Conservation (phyloP, 2,329 filamentous ascomycete genomes). For the Scedosporium boydii region DNA sequence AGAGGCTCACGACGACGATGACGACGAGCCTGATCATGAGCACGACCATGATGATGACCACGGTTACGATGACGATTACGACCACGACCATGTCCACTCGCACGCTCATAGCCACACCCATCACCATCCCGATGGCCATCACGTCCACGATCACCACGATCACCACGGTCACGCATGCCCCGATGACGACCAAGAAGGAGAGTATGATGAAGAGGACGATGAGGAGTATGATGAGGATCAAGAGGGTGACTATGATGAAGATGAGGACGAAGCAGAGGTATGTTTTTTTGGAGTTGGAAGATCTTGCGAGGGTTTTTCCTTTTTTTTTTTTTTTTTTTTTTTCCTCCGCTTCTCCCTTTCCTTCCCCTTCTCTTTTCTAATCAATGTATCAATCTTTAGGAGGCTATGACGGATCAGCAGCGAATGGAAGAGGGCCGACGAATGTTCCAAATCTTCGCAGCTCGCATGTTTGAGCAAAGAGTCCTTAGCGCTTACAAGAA, state of each 20-base stretch:
- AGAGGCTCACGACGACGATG: slow-evolving; percentile 70
- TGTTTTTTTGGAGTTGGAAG: neutral
- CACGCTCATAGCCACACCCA: slow-evolving; percentile 59
- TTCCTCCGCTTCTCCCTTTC: too few relatives aligned
- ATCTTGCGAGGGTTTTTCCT: neutral
- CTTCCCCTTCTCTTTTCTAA: neutral
- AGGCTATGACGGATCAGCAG: slow-evolving; percentile 94
- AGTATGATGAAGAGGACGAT: slow-evolving; percentile 73
- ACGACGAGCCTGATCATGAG: slow-evolving; percentile 49
- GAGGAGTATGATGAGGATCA: slow-evolving; percentile 18
- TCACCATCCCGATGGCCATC: slow-evolving; percentile 58
- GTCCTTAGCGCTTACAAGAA: slow-evolving; percentile 96
- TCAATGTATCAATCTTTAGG: slow-evolving; percentile 45
- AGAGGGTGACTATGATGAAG: slow-evolving; percentile 7
- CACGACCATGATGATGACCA: slow-evolving; percentile 45
- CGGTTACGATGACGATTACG: slow-evolving; percentile 69
- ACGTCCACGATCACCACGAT: slow-evolving; percentile 52
- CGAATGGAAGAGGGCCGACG: slow-evolving; percentile 96
- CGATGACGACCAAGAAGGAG: slow-evolving; percentile 57
- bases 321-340: too few relatives aligned
- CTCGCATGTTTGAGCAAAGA: slow-evolving; percentile 97
- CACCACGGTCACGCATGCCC: slow-evolving; percentile 44
- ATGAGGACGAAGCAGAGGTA: slow-evolving; percentile 10
- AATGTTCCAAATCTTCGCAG: slow-evolving; percentile 99
- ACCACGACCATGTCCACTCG: slow-evolving; percentile 49